Evolutionary conservation across 2,329 filamentous ascomycete species (phyloP), one percentile per base, ranked within the genome.

Genomic region (Exophiala lecanii-corni): DNA sequence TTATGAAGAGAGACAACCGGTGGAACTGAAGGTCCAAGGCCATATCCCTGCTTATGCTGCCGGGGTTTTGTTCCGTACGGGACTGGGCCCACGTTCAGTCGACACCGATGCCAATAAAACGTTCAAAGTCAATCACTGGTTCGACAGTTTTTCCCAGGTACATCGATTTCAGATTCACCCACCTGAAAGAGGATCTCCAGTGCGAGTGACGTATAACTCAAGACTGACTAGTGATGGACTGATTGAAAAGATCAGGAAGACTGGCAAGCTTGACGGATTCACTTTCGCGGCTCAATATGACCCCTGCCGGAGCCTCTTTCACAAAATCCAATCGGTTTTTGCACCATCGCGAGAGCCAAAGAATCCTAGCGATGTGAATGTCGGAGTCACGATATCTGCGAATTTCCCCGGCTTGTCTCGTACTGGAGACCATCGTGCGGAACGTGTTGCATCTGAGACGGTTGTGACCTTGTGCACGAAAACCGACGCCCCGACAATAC

Each of bases 211-310:
- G 17, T 91, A 91, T 60, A 82, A 82, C 5, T 92, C 86, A 1
- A 74, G 83, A 9, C 73, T 79, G 16, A 82, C 84, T 39, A 77
- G 78, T 1, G 79, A 89, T 42, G 70, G 73, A 1, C 70, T 82
- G 20, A 71, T 86, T 2, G 73, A 81, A 20, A 59, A 71, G 2
- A 76, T 87, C 35, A 75, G 75, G 42, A 72, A 73, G 48, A 74
- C 73, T 0, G 86, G 86, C 1, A 69, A 68, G 37, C 60, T 76
- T 1, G 66, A 73, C 1, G 66, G 68, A 13, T 69, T 82, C 45
- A 80, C 75, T 3, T 94, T 92, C 59, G 87, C 71, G 0, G 81
- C 86, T 51, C 79, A 78, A 47, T 73, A 74, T 2, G 86, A 94
- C 55, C 86, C 85, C 0, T 92, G 86, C 58, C 71, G 85, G 38